These are phyloP conservation scores for Holtermanniella nyarrowii DNA, from an alignment of 768 basidiomycete genomes.

Conservation along the genomic window DNA sequence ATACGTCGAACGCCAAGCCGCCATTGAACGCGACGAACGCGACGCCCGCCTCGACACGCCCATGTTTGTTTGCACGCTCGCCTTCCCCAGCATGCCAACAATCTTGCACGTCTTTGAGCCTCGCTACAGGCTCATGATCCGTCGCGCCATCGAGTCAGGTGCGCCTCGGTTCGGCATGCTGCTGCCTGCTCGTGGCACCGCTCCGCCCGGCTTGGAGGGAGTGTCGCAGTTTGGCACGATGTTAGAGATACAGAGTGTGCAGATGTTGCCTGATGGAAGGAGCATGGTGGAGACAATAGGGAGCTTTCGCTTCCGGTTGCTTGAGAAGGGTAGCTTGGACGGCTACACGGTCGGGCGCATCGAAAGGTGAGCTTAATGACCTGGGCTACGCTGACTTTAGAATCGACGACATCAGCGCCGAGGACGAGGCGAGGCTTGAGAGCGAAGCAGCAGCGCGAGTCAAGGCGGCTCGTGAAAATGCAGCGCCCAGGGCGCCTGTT, in stretches of 20 bases:
- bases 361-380: slow-evolving; percentile 46
- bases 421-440: slow-evolving; percentile 43
- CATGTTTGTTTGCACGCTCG: slow-evolving; percentile 79
- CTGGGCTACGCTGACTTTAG: not conserved
- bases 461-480: not conserved
- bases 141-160: slow-evolving; percentile 73
- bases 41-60: slow-evolving; percentile 74
- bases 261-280: slow-evolving; percentile 79
- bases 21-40: slow-evolving; percentile 65
- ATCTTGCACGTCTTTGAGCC: slow-evolving; percentile 90
- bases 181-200: slow-evolving; percentile 50
- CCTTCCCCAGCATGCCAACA: slow-evolving; percentile 84
- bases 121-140: slow-evolving; percentile 89
- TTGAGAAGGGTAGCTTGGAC: slow-evolving; percentile 73
- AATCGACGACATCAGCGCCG: slow-evolving; percentile 44
- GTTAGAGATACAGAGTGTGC: slow-evolving; percentile 74
- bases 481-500: not conserved
- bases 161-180: slow-evolving; percentile 87
- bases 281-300: slow-evolving; percentile 73
- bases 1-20: slow-evolving; percentile 55
- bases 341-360: slow-evolving; percentile 81
- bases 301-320: slow-evolving; percentile 65
- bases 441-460: slow-evolving; percentile 22
- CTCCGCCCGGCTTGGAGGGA: slow-evolving; percentile 44
- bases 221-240: slow-evolving; percentile 80